phyloP scores from a whole-genome alignment of 2,329 filamentous ascomycete species.

The Colletotrichum acutatum region DNA sequence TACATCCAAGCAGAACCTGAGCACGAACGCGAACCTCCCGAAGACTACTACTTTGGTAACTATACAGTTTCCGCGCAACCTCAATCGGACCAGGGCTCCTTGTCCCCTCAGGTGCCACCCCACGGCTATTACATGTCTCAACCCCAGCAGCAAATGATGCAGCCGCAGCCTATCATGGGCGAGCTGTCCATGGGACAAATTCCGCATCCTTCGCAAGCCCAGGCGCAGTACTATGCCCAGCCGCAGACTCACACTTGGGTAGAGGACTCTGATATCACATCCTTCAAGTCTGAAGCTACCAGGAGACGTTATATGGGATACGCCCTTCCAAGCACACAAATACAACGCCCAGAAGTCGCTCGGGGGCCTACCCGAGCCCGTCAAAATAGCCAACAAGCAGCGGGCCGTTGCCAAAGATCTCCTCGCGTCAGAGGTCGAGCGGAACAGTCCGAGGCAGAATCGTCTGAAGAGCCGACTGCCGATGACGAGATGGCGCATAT shows the following conservation, averaged over 20 bases:
- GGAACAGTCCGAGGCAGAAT: neutral
- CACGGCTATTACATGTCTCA: conserved; percentile 1
- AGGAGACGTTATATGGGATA: conserved; percentile 11
- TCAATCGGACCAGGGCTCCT: conserved; percentile 23
- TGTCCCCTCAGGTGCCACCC: conserved; percentile 13
- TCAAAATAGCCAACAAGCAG: neutral
- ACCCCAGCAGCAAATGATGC: neutral
- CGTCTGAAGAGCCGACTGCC: neutral
- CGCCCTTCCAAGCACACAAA: conserved; percentile 24
- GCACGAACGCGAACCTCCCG: conserved; percentile 49
- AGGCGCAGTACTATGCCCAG: conserved; percentile 15
- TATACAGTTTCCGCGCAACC: conserved; percentile 46
- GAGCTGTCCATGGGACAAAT: conserved; percentile 21
- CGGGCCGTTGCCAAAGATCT: neutral
- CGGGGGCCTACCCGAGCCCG: neutral
- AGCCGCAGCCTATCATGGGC: conserved; percentile 5
- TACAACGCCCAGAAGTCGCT: conserved; percentile 4
- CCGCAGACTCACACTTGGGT: neutral
- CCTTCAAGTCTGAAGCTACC: neutral
- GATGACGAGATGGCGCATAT: neutral
- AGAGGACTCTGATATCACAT: neutral
- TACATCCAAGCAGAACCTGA: conserved; percentile 50
- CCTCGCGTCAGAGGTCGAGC: neutral
- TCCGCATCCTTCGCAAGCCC: neutral
- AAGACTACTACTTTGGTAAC: conserved; percentile 47